Base-by-base conservation (phyloP, 2,329 filamentous ascomycete species). In the Pseudocercospora cruenta region DNA sequence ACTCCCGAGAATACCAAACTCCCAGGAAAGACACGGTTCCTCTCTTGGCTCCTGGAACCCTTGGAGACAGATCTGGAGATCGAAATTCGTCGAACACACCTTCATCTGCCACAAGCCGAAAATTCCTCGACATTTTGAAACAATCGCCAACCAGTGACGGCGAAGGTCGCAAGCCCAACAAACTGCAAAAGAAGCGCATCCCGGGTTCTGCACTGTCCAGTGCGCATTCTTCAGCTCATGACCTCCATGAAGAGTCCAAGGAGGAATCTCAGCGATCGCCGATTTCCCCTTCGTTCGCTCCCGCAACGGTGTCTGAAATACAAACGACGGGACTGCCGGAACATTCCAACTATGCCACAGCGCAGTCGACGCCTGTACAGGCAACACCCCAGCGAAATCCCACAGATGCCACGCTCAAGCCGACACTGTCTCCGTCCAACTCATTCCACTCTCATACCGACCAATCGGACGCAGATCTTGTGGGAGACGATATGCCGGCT, bases 181-280 rank as follows among this genome's bases (percentile, higher is more conserved):
- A 97, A 79, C 82, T 99, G 60, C 91, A 90, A 78, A 98, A 98
- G 83, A 97, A 92, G 79, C 85, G 89, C n/a, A 82, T 91, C 63
- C 90, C 91, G 0, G 90, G 88, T 49, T 92, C 91, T 74, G 81
- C 91, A 22, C 94, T 93, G 72, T 90, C 90, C 21, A 97, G 94
- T 76, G 94, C 94, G 0, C 93, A 97, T 70, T 97, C 94, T 75
- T 98, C 95, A 16, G 91, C 87, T 6, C 87, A 91, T 16, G 97
- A 94, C 28, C 69, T 79, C 22, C 68, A 71, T 21, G 66, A 77
- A 33, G 84, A 75, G n/a, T 39, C 58, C 19, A 66, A 73, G 19
- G 72, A 74, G 9, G 51, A 26, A 24, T 62, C 77, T 49, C 77
- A 58, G 31, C 14, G 73, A 73, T 69, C 77, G 69, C 73, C 75